phyloP scores from a whole-genome alignment of 768 basidiomycete genomes.

The Lentinula sp. region DNA sequence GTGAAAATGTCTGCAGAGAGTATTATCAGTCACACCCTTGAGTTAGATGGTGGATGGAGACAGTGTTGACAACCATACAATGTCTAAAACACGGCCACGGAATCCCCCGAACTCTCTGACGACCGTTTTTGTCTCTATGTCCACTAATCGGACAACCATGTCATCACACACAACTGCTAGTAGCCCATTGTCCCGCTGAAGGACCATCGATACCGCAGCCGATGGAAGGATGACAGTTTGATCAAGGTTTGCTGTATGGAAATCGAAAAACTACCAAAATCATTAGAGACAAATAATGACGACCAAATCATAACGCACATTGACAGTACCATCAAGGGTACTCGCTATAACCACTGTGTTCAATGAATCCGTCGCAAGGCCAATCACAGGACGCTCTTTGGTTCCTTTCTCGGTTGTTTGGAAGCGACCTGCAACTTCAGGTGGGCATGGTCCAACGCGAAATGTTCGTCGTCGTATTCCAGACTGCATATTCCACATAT shows the following conservation, averaged over 20 bases:
- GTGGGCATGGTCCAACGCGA: slow-evolving; percentile 57
- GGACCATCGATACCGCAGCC: slow-evolving; percentile 57
- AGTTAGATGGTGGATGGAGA: slow-evolving; percentile 2
- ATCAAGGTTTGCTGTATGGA: slow-evolving; percentile 77
- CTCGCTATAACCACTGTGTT: slow-evolving; percentile 78
- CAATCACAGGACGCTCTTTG: slow-evolving; percentile 60
- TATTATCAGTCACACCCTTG: background rate
- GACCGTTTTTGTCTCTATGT: slow-evolving; percentile 82
- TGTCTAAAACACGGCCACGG: slow-evolving; percentile 79
- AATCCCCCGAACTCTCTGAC: slow-evolving; percentile 89
- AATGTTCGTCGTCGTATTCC: slow-evolving; percentile 81
- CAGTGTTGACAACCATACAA: slow-evolving; percentile 43
- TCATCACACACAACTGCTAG: slow-evolving; percentile 86
- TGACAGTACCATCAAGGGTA: slow-evolving; percentile 85
- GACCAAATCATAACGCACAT: slow-evolving; percentile 44
- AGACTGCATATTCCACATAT: slow-evolving; percentile 97
- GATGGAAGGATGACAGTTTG: slow-evolving; percentile 64
- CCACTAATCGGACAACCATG: slow-evolving; percentile 75
- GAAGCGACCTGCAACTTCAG: slow-evolving; percentile 41
- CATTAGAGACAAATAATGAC: slow-evolving; percentile 2
- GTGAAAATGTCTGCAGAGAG: slow-evolving; percentile 74
- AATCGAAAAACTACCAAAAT: slow-evolving; percentile 83
- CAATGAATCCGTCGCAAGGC: slow-evolving; percentile 79
- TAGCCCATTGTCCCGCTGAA: slow-evolving; percentile 84
- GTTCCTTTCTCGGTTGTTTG: slow-evolving; percentile 33